Base-by-base conservation (phyloP, 2,329 filamentous ascomycete genomes). In the Elsinoe necatrix region DNA sequence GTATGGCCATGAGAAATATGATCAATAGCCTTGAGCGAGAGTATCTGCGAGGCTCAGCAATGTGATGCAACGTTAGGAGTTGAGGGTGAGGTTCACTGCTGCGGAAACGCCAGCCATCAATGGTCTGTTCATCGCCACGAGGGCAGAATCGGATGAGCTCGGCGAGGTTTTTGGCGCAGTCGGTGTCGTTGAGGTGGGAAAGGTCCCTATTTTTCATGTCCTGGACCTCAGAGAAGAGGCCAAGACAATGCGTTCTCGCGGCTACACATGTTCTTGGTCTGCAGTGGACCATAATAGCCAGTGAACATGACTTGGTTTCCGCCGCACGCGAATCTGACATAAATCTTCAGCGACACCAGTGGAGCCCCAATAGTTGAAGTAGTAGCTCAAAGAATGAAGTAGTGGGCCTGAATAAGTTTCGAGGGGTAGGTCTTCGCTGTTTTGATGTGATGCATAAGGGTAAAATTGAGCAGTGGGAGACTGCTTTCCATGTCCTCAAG, bases 231-330 rank as follows among this genome's bases (percentile, higher is more conserved):
- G 60, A 61, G 5, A 58, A 42, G 2, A 58, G 29, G 11, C 56
- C 58, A 21, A 57, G 25, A 37, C 41, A 52, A 21, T n/a, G n/a
- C n/a, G n/a, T 54, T 45, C 18, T 56, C 56, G 35, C 47, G 52
- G 6, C 56, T 55, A n/a, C 58, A 61, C 58, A 61, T 61, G 37
- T 52, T 34, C 23, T 61, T 60, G 42, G 51, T 55, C 51, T 61
- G 60, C 4, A 50, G 48, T 9, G 60, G 55, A 12, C 43, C 56
- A 31, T 55, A 61, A 20, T 57, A 37, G 35, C 60, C 60, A 5
- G 60, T 61, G 56, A 61, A 60, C 56, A 60, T 60, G 50, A 58
- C 60, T 14, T 58, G 54, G 27, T 57, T 35, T 1, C 45, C 52
- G 31, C 52, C 43, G 60, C 60, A 61, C 12, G 60, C 60, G 18